These are phyloP conservation scores for Boletus bicolor DNA, from an alignment of 768 basidiomycete genomes.

Conservation along the genomic window DNA sequence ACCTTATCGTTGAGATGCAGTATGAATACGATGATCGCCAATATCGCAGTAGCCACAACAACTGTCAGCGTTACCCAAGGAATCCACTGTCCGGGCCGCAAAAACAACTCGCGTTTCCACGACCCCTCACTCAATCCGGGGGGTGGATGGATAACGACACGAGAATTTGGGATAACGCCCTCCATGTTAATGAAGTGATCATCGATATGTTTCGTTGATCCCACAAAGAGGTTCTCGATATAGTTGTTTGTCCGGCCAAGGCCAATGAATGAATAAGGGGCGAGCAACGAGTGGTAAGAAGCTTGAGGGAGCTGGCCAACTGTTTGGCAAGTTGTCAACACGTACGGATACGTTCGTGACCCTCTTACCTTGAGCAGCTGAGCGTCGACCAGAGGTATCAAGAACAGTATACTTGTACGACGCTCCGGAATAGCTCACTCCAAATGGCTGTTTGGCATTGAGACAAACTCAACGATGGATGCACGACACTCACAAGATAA, in stretches of 20 bases:
- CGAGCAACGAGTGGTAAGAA: slow-evolving; percentile 83
- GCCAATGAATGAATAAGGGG: slow-evolving; percentile 95
- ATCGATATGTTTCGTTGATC: slow-evolving; percentile 71
- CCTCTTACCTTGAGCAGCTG: slow-evolving; percentile 79
- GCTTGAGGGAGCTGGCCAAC: slow-evolving; percentile 93
- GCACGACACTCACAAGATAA: slow-evolving; percentile 64
- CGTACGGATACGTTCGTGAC: not conserved
- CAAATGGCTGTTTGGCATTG: slow-evolving; percentile 65
- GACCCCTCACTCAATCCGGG: slow-evolving; percentile 42
- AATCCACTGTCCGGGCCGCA: slow-evolving; percentile 96
- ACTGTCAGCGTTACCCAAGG: slow-evolving; percentile 95
- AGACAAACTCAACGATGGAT: not conserved
- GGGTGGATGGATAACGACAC: slow-evolving; percentile 89
- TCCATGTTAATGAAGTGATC: slow-evolving; percentile 90
- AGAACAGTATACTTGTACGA: slow-evolving; percentile 97
- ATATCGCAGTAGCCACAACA: slow-evolving; percentile 62
- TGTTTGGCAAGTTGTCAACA: slow-evolving; percentile 28
- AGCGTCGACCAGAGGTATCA: slow-evolving; percentile 82
- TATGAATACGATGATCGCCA: slow-evolving; percentile 81
- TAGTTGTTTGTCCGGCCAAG: slow-evolving; percentile 98
- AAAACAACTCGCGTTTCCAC: slow-evolving; percentile 88
- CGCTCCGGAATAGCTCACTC: slow-evolving; percentile 91
- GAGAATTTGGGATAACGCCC: slow-evolving; percentile 96
- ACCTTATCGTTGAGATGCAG: slow-evolving; percentile 94
- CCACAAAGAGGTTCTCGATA: slow-evolving; percentile 97